A percentile compares a stretch with the other conserved stretches of the same genome.
These are phyloP conservation scores for Botrytis deweyae DNA, from an alignment of 2,329 filamentous ascomycete genomes.

Conservation along the genomic window DNA sequence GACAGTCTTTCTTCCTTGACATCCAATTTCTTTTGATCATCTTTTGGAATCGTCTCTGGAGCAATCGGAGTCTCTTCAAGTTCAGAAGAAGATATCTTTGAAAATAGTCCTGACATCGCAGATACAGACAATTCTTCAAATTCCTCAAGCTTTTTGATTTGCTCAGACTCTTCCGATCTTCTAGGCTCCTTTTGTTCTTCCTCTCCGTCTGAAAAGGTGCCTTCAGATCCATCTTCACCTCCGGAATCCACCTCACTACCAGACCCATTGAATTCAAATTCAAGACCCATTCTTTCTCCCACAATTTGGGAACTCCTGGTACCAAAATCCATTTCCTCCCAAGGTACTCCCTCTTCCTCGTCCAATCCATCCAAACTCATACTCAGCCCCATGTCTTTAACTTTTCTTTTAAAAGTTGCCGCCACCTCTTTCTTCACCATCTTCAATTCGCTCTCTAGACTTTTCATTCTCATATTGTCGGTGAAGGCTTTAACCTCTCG, in stretches of 20 bases:
- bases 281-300: not conserved
- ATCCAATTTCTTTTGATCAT: not conserved
- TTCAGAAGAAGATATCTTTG: too few relatives aligned
- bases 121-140: not conserved
- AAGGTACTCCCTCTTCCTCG: not conserved
- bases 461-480: not conserved
- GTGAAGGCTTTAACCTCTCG: not conserved
- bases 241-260: not conserved
- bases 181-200: not conserved
- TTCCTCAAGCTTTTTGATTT: not conserved
- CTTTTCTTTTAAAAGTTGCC: not conserved
- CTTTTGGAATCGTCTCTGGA: not conserved
- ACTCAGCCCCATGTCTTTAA: not conserved
- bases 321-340: not conserved
- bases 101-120: not conserved
- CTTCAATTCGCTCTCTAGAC: not conserved
- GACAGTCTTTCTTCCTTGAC: not conserved
- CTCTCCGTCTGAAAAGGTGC: not conserved
- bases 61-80: not conserved
- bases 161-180: too few relatives aligned
- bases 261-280: not conserved
- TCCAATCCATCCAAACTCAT: not conserved
- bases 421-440: not conserved
- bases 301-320: not conserved
- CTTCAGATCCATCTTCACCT: not conserved